Base-by-base conservation (phyloP, 2,329 filamentous ascomycete species). In the Colletotrichum liaoningense region DNA sequence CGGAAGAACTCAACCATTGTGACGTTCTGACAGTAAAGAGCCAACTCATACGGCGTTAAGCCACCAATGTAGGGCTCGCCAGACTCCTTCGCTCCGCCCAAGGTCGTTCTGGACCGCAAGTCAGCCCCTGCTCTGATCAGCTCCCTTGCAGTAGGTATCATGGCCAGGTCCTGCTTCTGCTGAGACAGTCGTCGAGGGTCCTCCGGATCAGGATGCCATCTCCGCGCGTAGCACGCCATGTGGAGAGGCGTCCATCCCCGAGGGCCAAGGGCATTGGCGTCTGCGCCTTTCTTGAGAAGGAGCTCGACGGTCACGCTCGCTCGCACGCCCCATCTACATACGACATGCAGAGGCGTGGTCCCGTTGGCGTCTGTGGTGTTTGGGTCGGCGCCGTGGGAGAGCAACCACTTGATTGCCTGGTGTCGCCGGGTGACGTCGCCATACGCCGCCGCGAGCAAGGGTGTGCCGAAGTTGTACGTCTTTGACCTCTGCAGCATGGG, bases 261-360 rank as follows among this genome's bases (percentile, higher is more conserved):
- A 35, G 19, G 52, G 12, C 33, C 63, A 1, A 11, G 9, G 5
- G 59, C 55, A 26, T 73, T 75, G 4, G 73, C 63, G 16, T 76
- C 60, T 3, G 76, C 75, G 16, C 76, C 74, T 12, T 60, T 58
- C 7, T 75, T 68, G 28, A 77, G 42, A 0, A 76, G 66, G 30
- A 76, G 49, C 55, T 60, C 49, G 4, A 71, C 60, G 5, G 33
- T 60, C 35, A 16, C 19, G 22, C 22, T n/a, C 42, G 19, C 22
- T n/a, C 12, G 46, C 9, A 52, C 26, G 7, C 28, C n/a, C 16
- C 57, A n/a, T 55, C 38, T 42, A 24, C 55, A 38, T 5, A 71
- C 33, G 24, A 60, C 33, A 12, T 71, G 63, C 6, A 67, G 24
- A 3, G 56, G 38, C 6, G 55, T 58, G 24, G 33, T 28, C 6